Percentiles rank a stretch among this genome's conserved stretches.
Evolutionary conservation across 345 rosid genomes (phyloP).

Genomic region (Stellera chamaejasme): DNA sequence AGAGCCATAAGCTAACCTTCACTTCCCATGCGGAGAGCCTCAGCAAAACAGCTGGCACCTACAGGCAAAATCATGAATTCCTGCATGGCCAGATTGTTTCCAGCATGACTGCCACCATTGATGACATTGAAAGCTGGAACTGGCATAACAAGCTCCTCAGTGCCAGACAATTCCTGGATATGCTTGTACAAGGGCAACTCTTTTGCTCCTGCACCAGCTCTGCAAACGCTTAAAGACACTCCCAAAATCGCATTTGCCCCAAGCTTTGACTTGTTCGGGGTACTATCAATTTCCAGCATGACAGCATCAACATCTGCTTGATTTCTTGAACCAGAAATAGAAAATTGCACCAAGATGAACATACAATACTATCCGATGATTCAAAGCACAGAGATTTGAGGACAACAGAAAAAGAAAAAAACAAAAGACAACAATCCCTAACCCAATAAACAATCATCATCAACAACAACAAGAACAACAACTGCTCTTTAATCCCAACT

Average conservation of each 20-base stretch:
- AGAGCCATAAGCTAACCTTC: conserved; percentile 53
- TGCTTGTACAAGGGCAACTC: conserved; percentile 87
- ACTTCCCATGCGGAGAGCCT: conserved; percentile 92
- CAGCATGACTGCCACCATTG: conserved; percentile 97
- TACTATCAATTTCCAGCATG: conserved; percentile 88
- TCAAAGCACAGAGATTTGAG: no score
- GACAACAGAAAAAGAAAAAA: no score
- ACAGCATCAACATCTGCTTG: conserved; percentile 84
- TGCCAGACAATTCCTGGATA: conserved; percentile 78
- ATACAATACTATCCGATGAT: no score
- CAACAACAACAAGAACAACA: no score
- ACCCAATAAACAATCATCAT: no score
- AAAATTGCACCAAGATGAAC: not conserved
- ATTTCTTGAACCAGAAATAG: conserved; percentile 35
- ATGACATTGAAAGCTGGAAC: conserved; percentile 97
- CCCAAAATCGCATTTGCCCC: conserved; percentile 97
- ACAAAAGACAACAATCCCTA: no score
- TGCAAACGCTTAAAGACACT: conserved; percentile 83
- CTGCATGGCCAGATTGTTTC: conserved; percentile 97
- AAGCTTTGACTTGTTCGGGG: conserved; percentile 72
- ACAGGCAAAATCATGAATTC: conserved; percentile 97
- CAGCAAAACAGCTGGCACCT: conserved; percentile 77
- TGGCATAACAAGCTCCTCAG: conserved; percentile 95
- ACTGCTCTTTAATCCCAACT: no score
- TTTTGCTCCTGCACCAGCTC: conserved; percentile 97